Evolutionary conservation across 2,329 filamentous ascomycete species (phyloP).

Genomic region (Aspergillus sp.): DNA sequence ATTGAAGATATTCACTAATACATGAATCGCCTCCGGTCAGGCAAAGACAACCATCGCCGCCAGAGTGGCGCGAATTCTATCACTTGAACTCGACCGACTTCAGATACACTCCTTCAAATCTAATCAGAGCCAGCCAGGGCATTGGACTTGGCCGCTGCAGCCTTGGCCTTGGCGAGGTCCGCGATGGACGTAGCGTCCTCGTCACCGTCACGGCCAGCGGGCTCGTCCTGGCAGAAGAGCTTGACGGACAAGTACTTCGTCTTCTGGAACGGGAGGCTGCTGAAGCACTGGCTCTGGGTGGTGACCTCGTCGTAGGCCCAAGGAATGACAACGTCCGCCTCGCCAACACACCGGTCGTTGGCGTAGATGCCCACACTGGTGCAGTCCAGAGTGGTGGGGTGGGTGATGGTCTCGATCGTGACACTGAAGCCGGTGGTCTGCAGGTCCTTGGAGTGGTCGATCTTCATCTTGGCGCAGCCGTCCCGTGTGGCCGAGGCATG

Average conservation of each 20-base stretch:
- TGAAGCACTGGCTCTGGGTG: conserved; percentile 8
- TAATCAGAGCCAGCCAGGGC: too few relatives aligned
- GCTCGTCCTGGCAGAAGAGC: conserved; percentile 10
- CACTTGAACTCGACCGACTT: too few relatives aligned
- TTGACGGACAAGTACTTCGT: conserved; percentile 3
- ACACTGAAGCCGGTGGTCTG: conserved; percentile 16
- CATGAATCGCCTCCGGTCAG: not conserved
- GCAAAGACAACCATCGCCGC: too few relatives aligned
- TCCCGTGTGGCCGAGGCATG: conserved; percentile 6
- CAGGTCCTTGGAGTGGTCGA: conserved; percentile 15
- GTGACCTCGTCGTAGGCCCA: conserved; percentile 2
- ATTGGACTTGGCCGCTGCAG: not conserved
- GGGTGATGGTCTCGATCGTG: conserved; percentile 9
- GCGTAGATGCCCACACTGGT: conserved; percentile 13
- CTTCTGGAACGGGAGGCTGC: conserved; percentile 5
- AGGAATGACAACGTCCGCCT: conserved; percentile 10
- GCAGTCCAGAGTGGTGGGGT: conserved; percentile 9
- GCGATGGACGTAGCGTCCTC: not conserved
- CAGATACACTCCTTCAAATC: too few relatives aligned
- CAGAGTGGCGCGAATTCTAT: too few relatives aligned
- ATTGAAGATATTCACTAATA: not conserved
- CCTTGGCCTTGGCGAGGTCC: not conserved
- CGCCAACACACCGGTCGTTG: conserved; percentile 14
- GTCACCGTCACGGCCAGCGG: not conserved
- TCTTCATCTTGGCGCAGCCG: conserved; percentile 15